Percentiles rank a stretch among this genome's conserved stretches.
Evolutionary conservation across 495 filamentous ascomycete genomes (phyloP).

Genomic region (Hyphodiscus hymeniophilus): DNA sequence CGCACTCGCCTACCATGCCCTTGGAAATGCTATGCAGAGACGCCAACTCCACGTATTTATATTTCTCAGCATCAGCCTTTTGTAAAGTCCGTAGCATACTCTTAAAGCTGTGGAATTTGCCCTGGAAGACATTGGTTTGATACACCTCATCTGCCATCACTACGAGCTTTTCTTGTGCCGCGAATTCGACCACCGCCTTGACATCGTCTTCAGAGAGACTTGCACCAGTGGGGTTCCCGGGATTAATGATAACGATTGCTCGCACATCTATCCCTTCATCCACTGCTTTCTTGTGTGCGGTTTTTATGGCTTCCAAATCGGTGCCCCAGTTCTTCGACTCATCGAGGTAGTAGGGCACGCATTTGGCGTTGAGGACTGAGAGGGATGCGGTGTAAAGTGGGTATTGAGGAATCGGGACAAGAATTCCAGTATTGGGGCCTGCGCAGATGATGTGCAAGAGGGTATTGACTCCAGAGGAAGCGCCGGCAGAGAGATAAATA

Average conservation of each 20-base stretch:
- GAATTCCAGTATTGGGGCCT: conserved; percentile 67
- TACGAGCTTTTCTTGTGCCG: conserved; percentile 77
- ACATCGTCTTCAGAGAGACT: conserved; percentile 72
- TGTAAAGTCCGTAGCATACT: conserved; percentile 78
- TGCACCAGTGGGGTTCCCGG: conserved; percentile 93
- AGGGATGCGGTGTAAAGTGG: conserved; percentile 95
- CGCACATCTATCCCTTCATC: conserved; percentile 74
- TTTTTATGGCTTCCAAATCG: conserved; percentile 64
- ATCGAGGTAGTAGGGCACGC: conserved; percentile 88
- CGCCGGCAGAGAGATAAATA: conserved; percentile 83
- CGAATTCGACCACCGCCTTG: conserved; percentile 71
- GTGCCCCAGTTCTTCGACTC: conserved; percentile 83
- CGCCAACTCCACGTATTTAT: conserved; percentile 78
- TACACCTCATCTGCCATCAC: conserved; percentile 96
- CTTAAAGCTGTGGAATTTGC: conserved; percentile 93
- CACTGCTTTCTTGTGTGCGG: conserved; percentile 62
- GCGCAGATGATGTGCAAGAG: conserved; percentile 85
- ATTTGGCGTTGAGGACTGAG: conserved; percentile 71
- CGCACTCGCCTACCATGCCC: conserved; percentile 97
- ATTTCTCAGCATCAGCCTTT: conserved; percentile 60
- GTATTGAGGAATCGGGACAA: conserved; percentile 96
- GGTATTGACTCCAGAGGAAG: conserved; percentile 89
- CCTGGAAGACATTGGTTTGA: conserved; percentile 95
- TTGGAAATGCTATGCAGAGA: conserved; percentile 84
- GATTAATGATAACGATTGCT: conserved; percentile 94